phyloP scores from a whole-genome alignment of 2,329 filamentous ascomycete genomes.

The Aureobasidium sp. region DNA sequence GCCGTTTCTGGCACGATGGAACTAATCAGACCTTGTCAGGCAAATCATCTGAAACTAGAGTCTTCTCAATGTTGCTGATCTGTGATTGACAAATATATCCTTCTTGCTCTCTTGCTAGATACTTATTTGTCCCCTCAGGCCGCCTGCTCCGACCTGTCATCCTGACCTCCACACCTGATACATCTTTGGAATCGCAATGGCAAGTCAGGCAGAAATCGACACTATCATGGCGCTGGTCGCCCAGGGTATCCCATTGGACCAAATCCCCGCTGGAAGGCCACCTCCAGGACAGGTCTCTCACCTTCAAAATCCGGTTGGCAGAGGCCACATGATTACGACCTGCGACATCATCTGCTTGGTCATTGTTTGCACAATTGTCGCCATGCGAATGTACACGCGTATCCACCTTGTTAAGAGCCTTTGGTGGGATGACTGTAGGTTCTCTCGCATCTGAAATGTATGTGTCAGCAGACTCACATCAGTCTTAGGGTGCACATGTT shows the following conservation, averaged over 20 bases:
- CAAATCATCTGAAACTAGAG: not conserved
- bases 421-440: conserved; percentile 14
- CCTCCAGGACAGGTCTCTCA: not conserved
- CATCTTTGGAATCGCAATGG: not conserved
- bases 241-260: not conserved
- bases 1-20: not conserved
- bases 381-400: conserved; percentile 4
- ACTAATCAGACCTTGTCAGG: not conserved
- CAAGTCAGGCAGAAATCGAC: not conserved
- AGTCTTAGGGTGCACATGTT: not conserved
- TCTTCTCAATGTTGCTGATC: not conserved
- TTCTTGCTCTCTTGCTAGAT: not conserved
- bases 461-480: not conserved
- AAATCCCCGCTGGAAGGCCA: not conserved
- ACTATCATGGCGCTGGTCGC: not conserved
- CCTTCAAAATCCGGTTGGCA: not conserved
- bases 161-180: not conserved
- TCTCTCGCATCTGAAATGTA: not conserved
- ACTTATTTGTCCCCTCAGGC: not conserved
- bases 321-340: conserved; percentile 1
- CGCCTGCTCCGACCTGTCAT: not conserved
- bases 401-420: not conserved
- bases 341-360: conserved; percentile 6
- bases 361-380: not conserved
- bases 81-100: not conserved